Conservation (phyloP, 140 eudicot species). For the Erigeron philadelphicus region DNA sequence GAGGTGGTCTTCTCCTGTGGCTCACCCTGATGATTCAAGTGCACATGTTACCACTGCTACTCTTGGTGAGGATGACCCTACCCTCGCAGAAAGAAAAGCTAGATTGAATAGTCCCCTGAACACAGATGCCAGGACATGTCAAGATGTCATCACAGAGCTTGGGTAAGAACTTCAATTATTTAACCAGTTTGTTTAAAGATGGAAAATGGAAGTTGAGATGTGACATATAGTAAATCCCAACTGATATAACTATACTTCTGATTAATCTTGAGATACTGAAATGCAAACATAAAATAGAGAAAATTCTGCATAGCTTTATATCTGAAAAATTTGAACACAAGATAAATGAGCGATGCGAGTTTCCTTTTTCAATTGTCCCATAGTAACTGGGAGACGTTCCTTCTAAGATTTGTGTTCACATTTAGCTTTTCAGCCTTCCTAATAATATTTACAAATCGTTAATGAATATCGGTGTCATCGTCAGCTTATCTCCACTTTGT, state of each 20-base stretch:
- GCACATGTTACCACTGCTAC: slow-evolving; percentile 50
- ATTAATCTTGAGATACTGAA: background rate
- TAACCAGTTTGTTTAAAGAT: background rate
- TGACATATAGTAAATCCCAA: background rate
- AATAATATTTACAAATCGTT: background rate
- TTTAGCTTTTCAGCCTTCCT: background rate
- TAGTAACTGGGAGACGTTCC: background rate
- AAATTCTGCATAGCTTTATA: background rate
- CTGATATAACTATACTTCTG: background rate
- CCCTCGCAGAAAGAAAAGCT: slow-evolving; percentile 56
- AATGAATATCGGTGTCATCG: background rate
- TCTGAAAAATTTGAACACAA: background rate
- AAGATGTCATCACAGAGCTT: slow-evolving; percentile 91
- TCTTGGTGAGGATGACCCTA: slow-evolving; percentile 57
- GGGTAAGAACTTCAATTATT: slow-evolving; percentile 48
- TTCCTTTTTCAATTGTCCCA: background rate
- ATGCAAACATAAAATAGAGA: background rate
- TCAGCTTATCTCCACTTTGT: background rate
- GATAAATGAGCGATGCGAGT: background rate
- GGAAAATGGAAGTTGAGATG: background rate
- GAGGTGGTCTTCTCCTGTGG: slow-evolving; percentile 39
- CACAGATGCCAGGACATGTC: slow-evolving; percentile 90
- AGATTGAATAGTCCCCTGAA: slow-evolving; percentile 51
- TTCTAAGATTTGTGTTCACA: background rate
- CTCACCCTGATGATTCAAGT: slow-evolving; percentile 30